Evolutionary conservation across 83 land plant genomes (phyloP), one percentile per base, ranked within the genome.

Genomic region (Isoetes engelmannii): DNA sequence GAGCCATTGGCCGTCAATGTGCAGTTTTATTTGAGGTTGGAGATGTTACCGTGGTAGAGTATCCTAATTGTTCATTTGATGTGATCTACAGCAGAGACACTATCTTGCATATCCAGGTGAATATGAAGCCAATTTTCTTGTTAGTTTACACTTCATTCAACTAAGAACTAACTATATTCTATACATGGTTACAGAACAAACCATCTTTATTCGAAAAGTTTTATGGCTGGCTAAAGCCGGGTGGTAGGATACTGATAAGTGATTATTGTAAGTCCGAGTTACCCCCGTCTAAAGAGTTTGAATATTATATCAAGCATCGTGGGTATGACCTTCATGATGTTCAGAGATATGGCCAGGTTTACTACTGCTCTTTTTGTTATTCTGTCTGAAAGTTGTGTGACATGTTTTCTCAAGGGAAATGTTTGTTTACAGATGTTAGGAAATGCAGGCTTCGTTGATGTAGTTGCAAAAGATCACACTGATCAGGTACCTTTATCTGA

Each of bases 31-130:
- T 95, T 81, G 99, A 95, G 70, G 97, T 95, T 28, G 89, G 87
- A 47, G 99, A 95, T 59, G 91, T 97, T 80, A 95, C 95, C 7
- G 86, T 71, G 69, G 89, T 82, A 72, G 44, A 60, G 46, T 95
- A 77, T 73, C 89, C 89, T 28, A 85, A 81, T 13, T 70, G 68
- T 37, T 71, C 87, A n/a, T 92, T 87, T 80, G 97, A 95, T 80
- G 99, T 92, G 42, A 83, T 95, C 58, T 95, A 95, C 79, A 91
- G 97, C 73, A 89, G 99, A 13, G 99, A 95, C 80, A 92, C 99
- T 18, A 86, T 95, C 70, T 89, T 95, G n/a, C 99, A 95, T 60
- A 92, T 95, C 73, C 94, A 89, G 67, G 99, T 92, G 73, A 43
- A 12, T 60, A 28, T 0, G 37, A 28, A 28, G 37, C 37, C 37